Base-by-base conservation (phyloP, 352 stramenopile genomes). In the Discostella stelligera region DNA sequence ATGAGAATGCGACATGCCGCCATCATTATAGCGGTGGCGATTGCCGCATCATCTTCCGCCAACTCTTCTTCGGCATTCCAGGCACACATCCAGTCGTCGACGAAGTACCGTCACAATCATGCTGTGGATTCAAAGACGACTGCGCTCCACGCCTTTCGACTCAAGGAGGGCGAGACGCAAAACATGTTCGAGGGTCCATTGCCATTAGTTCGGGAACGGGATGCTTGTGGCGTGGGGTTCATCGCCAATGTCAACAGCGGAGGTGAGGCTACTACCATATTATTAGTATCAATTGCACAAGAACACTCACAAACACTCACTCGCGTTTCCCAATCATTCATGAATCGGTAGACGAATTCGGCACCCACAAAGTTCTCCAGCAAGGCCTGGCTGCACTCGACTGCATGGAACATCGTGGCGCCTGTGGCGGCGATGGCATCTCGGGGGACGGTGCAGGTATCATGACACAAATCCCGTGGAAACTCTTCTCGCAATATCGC, bases 391-490 rank as follows among this genome's bases (percentile, higher is more conserved):
- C 67, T 27, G 88, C 88, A 8, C 67, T 94, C 4, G 80, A 80
- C 58, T 93, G 88, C 71, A 94, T 94, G 86, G 88, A 93, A 70
- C 88, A 93, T 61, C 80, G 83, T 54, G 86, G 87, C 41, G 89
- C 87, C 14, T 94, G 88, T 70, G 88, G 89, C 59, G 89, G 89
- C 49, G 89, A 94, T 65, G 73, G 70, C 32, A 79, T 90, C 56
- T 94, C 88, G 37, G 92, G 92, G 41, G 93, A 96, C 74, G 93
- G 93, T 49, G 92, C 91, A 7, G 93, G 93, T 60, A 85, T 96
- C 62, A 95, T 96, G 93, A 96, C 93, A 20, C 74, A 91, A 72
- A 94, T 96, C 52, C 93, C 93, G 10, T 95, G 91, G 91, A 90
- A 93, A 54, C 73, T 96, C 0, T 93, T 95, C 49, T 66, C 66